Percentiles rank a stretch among this genome's conserved stretches.
phyloP scores from a whole-genome alignment of 2,329 filamentous ascomycete genomes.

The Stenocarpella maydis region DNA sequence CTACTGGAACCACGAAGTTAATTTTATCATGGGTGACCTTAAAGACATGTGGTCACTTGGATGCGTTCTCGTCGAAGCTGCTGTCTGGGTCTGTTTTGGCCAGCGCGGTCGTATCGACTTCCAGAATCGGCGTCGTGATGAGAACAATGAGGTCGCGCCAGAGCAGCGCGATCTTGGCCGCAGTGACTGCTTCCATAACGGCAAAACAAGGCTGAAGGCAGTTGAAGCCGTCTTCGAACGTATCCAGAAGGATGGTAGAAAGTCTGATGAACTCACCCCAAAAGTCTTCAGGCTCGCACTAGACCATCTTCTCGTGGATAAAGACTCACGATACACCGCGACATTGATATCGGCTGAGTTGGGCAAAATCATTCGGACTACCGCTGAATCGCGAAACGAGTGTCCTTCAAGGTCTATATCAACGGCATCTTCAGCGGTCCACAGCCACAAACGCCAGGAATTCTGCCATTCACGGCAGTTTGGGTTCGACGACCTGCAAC shows the following conservation, averaged over 20 bases:
- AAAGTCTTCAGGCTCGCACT: neutral
- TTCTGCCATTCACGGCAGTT: neutral
- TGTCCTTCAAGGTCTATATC: neutral
- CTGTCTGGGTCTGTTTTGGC: slow-evolving; percentile 1
- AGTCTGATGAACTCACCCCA: slow-evolving; percentile 1
- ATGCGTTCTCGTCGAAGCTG: slow-evolving; percentile 6
- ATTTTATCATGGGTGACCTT: neutral
- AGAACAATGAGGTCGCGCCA: neutral
- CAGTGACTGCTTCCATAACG: slow-evolving; percentile 3
- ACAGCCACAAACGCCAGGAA: neutral
- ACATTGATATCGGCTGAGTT: neutral
- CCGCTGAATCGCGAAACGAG: neutral
- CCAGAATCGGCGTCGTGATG: neutral
- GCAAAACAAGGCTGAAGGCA: neutral
- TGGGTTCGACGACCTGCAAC: neutral
- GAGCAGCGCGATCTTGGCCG: neutral
- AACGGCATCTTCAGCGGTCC: neutral
- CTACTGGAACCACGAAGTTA: neutral
- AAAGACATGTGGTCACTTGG: slow-evolving; percentile 9
- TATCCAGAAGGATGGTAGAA: neutral
- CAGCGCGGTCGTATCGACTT: neutral
- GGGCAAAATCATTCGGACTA: neutral
- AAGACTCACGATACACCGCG: neutral
- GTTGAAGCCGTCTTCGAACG: neutral
- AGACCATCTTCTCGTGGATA: neutral